These are phyloP conservation scores for Rhynchospora tenuis DNA, from an alignment of 176 grass and related monocot genomes.

Conservation along the genomic window DNA sequence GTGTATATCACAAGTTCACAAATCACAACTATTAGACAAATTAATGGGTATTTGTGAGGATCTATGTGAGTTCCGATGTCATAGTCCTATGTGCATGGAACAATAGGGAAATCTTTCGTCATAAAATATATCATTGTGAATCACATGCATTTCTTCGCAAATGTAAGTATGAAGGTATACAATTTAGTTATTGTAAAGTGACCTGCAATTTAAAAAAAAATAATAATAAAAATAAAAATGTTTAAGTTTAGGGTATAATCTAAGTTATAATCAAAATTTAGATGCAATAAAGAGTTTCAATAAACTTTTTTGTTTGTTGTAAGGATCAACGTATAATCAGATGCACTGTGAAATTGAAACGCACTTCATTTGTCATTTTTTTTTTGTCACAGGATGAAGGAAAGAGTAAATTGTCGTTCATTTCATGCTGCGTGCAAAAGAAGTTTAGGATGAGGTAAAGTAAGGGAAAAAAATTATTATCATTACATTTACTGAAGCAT, in stretches of 20 bases:
- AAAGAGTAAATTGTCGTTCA: too few relatives aligned
- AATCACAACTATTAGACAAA: background rate
- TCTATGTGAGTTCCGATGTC: background rate
- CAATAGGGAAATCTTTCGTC: background rate
- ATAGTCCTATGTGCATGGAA: background rate
- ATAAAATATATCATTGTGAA: background rate
- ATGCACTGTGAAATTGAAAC: too few relatives aligned
- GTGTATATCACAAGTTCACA: background rate
- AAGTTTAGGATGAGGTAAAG: too few relatives aligned
- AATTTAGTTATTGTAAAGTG: background rate
- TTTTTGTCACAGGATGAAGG: too few relatives aligned
- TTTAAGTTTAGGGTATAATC: background rate
- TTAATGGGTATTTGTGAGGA: background rate
- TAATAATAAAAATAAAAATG: background rate
- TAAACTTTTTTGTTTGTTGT: too few relatives aligned
- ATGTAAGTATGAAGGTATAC: background rate
- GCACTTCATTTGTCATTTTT: too few relatives aligned
- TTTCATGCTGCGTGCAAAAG: too few relatives aligned
- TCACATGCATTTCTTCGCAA: background rate
- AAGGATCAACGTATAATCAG: too few relatives aligned
- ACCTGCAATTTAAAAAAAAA: background rate
- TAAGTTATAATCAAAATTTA: too few relatives aligned
- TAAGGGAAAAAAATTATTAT: too few relatives aligned
- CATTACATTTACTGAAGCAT: too few relatives aligned
- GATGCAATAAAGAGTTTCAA: too few relatives aligned